These are phyloP conservation scores for Globisporangium polare DNA, from an alignment of 352 stramenopile species.

Conservation along the genomic window DNA sequence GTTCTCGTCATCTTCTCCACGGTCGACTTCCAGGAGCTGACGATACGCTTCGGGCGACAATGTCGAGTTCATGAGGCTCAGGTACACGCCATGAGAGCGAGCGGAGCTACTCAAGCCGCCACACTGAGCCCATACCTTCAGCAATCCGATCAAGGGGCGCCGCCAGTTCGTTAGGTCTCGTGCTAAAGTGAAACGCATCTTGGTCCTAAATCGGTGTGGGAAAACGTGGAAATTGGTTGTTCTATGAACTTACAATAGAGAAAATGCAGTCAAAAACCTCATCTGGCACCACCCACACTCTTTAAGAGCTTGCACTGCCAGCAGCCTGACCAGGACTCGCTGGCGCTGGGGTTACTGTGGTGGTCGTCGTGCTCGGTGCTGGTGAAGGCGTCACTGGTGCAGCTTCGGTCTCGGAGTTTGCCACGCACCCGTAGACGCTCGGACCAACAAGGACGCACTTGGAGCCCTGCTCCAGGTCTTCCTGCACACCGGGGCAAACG, in stretches of 20 bases:
- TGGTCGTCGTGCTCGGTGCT: background rate
- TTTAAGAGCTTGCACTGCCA: background rate
- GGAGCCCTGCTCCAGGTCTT: slow-evolving; percentile 29
- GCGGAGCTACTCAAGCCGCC: background rate
- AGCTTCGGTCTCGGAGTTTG: background rate
- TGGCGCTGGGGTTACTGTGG: background rate
- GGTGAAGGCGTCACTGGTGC: background rate
- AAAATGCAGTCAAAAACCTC: background rate
- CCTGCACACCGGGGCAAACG: slow-evolving; percentile 29
- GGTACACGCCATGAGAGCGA: background rate
- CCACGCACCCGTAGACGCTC: slow-evolving; percentile 28
- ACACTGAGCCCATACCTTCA: too few species aligned
- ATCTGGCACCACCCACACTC: too few species aligned
- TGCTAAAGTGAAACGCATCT: too few species aligned
- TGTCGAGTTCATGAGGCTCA: slow-evolving; percentile 18
- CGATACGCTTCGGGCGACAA: slow-evolving; percentile 20
- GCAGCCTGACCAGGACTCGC: background rate
- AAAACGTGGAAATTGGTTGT: too few species aligned
- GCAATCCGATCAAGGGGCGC: too few species aligned
- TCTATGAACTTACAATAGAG: background rate
- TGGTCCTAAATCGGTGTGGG: too few species aligned
- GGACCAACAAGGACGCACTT: slow-evolving; percentile 23
- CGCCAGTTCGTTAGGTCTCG: too few species aligned
- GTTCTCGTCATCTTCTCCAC: slow-evolving; percentile 24
- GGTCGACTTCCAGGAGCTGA: slow-evolving; percentile 17